A percentile compares a stretch with the other conserved stretches of the same genome.
Conservation (phyloP, 106 monocot genomes). For the Allium cepa region DNA sequence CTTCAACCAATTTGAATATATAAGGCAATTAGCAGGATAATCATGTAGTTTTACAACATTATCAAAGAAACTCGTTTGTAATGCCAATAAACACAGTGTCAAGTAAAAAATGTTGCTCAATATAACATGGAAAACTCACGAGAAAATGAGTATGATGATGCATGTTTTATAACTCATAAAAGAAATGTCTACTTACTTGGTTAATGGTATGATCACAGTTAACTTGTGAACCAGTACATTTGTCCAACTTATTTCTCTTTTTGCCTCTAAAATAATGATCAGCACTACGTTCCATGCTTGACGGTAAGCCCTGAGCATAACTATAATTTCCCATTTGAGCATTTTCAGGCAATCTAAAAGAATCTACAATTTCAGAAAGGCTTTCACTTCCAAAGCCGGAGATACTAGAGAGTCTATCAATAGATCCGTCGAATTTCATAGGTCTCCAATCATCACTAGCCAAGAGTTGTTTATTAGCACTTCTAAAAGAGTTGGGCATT, state of each 20-base stretch:
- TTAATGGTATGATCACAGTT: neutral
- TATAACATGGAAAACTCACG: too few species aligned
- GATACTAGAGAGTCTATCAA: too few species aligned
- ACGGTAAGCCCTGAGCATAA: slow-evolving; percentile 8
- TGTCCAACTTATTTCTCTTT: slow-evolving; percentile 34
- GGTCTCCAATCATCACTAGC: slow-evolving; percentile 19
- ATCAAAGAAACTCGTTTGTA: too few species aligned
- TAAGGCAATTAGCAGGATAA: neutral
- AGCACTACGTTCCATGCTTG: slow-evolving; percentile 9
- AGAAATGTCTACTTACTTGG: neutral
- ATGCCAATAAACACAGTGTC: too few species aligned
- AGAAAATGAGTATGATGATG: neutral
- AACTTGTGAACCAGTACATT: neutral
- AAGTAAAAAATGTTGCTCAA: too few species aligned
- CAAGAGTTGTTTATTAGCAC: slow-evolving; percentile 18
- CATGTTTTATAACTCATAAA: neutral
- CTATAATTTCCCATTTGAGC: slow-evolving; percentile 5
- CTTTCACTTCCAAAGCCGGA: too few species aligned
- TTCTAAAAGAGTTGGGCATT: slow-evolving; percentile 16
- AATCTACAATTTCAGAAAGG: slow-evolving; percentile 8
- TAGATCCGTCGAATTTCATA: slow-evolving; percentile 3
- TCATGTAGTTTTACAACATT: neutral
- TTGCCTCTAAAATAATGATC: slow-evolving; percentile 30
- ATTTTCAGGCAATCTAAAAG: slow-evolving; percentile 7
- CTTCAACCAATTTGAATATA: neutral